Evolutionary conservation across 176 grass and related monocot species (phyloP).

Genomic region (Chloris gayana): DNA sequence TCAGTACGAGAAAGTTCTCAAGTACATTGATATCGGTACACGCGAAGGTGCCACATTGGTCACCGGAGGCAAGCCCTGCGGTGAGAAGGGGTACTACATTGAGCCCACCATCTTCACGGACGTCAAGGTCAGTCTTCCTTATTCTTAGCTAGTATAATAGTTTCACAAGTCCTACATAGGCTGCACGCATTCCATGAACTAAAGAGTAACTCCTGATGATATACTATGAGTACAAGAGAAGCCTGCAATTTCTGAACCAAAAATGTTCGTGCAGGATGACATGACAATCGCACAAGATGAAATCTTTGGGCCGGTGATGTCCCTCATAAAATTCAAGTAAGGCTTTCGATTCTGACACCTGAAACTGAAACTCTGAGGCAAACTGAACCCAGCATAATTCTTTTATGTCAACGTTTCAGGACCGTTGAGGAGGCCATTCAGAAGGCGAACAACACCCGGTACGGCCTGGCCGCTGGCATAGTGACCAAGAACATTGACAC

Average conservation of each 20-base stretch:
- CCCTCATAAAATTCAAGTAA: constrained; percentile 85
- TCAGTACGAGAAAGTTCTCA: constrained; percentile 86
- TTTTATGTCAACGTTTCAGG: constrained; percentile 32
- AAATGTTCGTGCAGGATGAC: constrained; percentile 47
- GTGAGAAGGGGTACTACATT: constrained; percentile 79
- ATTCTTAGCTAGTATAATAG: no score
- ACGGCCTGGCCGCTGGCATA: constrained; percentile 70
- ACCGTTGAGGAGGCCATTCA: constrained; percentile 79
- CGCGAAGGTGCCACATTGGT: constrained; percentile 78
- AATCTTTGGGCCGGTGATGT: constrained; percentile 74
- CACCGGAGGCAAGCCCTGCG: constrained; percentile 76
- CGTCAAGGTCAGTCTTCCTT: constrained; percentile 56
- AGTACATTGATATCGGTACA: constrained; percentile 68
- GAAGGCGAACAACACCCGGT: constrained; percentile 77
- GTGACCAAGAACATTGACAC: constrained; percentile 78
- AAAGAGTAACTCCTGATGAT: background rate
- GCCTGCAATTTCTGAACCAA: background rate
- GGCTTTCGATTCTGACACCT: background rate
- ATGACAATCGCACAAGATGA: constrained; percentile 72
- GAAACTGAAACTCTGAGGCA: constrained; percentile 20
- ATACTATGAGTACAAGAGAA: background rate
- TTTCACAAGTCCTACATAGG: background rate
- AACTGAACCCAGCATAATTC: background rate
- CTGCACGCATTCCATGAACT: background rate
- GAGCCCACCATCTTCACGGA: constrained; percentile 94